Evolutionary conservation across 1,284 basidiomycete genomes (phyloP).

Genomic region (Ustilago lituana): DNA sequence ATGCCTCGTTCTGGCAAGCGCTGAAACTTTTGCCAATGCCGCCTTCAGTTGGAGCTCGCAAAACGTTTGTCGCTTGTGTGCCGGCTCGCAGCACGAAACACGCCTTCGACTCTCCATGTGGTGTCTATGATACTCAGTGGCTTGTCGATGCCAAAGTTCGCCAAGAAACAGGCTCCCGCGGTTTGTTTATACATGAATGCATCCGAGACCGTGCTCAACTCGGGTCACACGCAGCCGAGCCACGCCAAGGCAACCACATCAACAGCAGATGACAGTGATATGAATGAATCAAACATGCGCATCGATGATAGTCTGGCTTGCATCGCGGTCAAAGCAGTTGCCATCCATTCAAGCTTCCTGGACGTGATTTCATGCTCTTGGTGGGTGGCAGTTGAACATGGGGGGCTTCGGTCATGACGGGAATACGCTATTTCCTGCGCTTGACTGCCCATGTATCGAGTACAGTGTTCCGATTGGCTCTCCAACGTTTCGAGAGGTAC

Average conservation of each 20-base stretch:
- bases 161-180: conserved; percentile 3
- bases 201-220: conserved; percentile 2
- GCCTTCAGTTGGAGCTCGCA: no score
- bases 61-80: no score
- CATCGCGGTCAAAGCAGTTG: no score
- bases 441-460: neutral
- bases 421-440: neutral
- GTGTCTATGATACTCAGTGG: neutral
- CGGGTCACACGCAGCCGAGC: conserved; percentile 17
- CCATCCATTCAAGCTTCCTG: no score
- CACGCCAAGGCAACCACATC: no score
- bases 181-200: neutral
- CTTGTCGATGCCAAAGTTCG: neutral
- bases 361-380: no score
- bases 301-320: neutral
- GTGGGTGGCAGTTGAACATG: neutral
- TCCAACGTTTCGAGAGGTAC: no score
- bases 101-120: neutral
- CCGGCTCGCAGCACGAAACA: neutral
- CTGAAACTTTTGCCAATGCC: no score
- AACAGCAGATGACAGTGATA: neutral
- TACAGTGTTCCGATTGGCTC: conserved; percentile 5
- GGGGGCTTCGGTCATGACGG: conserved; percentile 7
- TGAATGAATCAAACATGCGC: neutral
- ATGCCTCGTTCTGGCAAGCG: no score